Base-by-base conservation (phyloP, 495 filamentous ascomycete species). In the Evernia prunastri region DNA sequence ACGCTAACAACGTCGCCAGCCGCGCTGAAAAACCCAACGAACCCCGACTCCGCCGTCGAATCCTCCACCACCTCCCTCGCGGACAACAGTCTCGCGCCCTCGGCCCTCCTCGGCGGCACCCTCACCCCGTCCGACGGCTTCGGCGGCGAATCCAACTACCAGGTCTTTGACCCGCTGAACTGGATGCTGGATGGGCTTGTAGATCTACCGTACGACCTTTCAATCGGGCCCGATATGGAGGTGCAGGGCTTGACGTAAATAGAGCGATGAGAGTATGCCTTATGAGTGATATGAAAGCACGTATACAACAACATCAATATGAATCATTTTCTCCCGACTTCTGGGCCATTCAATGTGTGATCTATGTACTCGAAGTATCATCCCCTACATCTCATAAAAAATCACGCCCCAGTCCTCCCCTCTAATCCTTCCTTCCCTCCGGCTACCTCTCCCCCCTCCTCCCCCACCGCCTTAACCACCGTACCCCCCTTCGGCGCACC, bases 121-220 rank as follows among this genome's bases (percentile, higher is more conserved):
- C 23, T 59, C 37, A 65, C 64, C 10, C 45, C 49, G 37, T 69
- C 75, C 56, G 73, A 76, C 72, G 81, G 81, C 62, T 84, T 87
- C 73, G 80, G 86, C 69, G 82, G 86, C 67, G 82, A 86, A 69
- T 77, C 83, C 33, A 87, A 84, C 62, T 91, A 90, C 73, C 89
- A 92, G 69, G 86, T 92, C 51, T 95, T 91, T 71, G 92, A 96
- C 76, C 89, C 91, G 1, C 77, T 96, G 70, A 89, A 91, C 72
- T 96, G 92, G 91, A 87, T 92, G 78, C 79, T 96, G 56, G 91
- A 96, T 70, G 88, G 89, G 27, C 76, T 92, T 59, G 81, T 91
- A 61, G 89, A 93, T 72, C 86, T 94, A 70, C 90, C 90, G 60
- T 90, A 89, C 61, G 58, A 59, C 17, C 39, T 63, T 54, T 25